phyloP scores from a whole-genome alignment of 2,329 filamentous ascomycete genomes.

The Penicillium rolfsii region DNA sequence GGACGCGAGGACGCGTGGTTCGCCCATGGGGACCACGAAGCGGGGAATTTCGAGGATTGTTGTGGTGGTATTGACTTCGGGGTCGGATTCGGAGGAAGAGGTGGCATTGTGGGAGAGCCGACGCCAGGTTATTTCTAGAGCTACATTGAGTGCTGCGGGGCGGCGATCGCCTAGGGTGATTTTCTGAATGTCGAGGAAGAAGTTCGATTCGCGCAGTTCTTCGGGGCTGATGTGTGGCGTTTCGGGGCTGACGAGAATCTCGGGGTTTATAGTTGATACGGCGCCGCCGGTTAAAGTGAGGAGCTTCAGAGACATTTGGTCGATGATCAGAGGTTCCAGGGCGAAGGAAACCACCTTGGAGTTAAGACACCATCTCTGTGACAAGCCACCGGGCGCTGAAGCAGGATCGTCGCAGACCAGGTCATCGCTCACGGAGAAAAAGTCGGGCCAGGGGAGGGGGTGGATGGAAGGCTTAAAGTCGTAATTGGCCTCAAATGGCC shows the following conservation, averaged over 20 bases:
- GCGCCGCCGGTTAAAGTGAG: constrained; percentile 65
- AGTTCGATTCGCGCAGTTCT: constrained; percentile 71
- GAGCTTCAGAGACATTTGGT: constrained; percentile 67
- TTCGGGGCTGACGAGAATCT: constrained; percentile 38
- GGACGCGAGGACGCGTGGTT: constrained; percentile 77
- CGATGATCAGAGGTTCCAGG: constrained; percentile 60
- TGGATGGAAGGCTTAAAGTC: constrained; percentile 81
- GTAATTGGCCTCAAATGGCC: constrained; percentile 90
- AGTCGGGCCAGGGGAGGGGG: constrained; percentile 78
- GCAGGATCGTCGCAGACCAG: constrained; percentile 33
- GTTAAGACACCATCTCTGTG: constrained; percentile 79
- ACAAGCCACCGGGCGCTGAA: constrained; percentile 62
- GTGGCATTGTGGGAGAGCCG: constrained; percentile 51
- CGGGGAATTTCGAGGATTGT: constrained; percentile 77
- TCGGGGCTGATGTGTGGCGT: constrained; percentile 61
- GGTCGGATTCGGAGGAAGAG: constrained; percentile 26
- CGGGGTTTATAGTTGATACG: constrained; percentile 53
- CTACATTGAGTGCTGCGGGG: constrained; percentile 72
- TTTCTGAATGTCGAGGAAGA: constrained; percentile 76
- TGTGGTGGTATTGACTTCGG: constrained; percentile 55
- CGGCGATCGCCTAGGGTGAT: constrained; percentile 78
- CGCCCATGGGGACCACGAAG: constrained; percentile 76
- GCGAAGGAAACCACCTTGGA: constrained; percentile 77
- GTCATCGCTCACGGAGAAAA: constrained; percentile 67
- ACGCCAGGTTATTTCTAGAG: constrained; percentile 76